These are phyloP conservation scores for Phytopythium ostracodes DNA, from an alignment of 352 stramenopile genomes.

Conservation along the genomic window DNA sequence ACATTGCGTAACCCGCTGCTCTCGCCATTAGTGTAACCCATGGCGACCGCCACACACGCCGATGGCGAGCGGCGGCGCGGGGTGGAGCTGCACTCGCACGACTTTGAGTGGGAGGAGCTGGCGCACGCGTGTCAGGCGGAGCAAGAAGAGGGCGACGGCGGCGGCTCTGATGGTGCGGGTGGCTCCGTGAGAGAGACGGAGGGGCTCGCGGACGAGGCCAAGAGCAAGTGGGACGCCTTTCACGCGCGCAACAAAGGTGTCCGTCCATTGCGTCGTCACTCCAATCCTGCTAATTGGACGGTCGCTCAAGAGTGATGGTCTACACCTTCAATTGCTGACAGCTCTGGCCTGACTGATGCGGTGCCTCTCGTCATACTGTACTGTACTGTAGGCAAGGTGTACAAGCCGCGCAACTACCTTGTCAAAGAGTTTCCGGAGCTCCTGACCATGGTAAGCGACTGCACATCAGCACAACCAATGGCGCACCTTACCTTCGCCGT, in stretches of 20 bases:
- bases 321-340: not conserved
- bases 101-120: constrained; percentile 77
- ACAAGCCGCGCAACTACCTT: constrained; percentile 83
- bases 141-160: constrained; percentile 18
- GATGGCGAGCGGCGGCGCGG: constrained; percentile 12
- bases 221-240: constrained; percentile 74
- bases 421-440: constrained; percentile 80
- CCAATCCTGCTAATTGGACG: not conserved
- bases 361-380: not conserved
- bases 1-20: no score
- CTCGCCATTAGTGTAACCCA: not conserved
- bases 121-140: constrained; percentile 34
- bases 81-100: constrained; percentile 68
- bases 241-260: constrained; percentile 72
- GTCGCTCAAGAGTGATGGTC: not conserved
- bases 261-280: not conserved
- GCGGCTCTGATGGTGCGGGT: constrained; percentile 13
- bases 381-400: constrained; percentile 48
- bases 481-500: not conserved
- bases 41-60: not conserved
- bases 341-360: not conserved
- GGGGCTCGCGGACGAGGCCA: constrained; percentile 46
- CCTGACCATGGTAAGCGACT: constrained; percentile 13
- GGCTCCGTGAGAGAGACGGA: constrained; percentile 5
- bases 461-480: not conserved